Conservation (phyloP, 2,329 filamentous ascomycete genomes). For the Geosmithia putterillii region DNA sequence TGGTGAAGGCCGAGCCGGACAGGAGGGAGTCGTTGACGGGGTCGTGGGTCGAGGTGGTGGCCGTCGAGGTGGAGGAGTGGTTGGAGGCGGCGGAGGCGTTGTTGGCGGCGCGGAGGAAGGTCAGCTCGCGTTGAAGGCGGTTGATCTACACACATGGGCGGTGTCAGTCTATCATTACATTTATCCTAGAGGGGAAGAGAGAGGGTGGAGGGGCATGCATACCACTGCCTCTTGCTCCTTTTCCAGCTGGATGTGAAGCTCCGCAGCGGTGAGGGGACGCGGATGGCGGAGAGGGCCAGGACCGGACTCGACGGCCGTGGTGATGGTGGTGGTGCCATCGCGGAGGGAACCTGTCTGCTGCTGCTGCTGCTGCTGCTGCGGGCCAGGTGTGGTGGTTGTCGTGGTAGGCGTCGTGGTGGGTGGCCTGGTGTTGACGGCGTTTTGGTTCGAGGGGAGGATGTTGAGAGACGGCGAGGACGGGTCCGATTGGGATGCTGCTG, state of each 20-base stretch:
- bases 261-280: slow-evolving; percentile 73
- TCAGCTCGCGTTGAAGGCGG: slow-evolving; percentile 79
- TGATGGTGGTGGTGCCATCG: no score
- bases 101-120: slow-evolving; percentile 61
- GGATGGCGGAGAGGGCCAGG: slow-evolving; percentile 75
- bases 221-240: slow-evolving; percentile 94
- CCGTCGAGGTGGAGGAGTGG: slow-evolving; percentile 44
- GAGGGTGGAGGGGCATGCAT: slow-evolving; percentile 19
- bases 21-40: slow-evolving; percentile 37
- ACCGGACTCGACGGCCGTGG: slow-evolving; percentile 40
- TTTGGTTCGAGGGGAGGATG: slow-evolving; percentile 45
- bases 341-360: slow-evolving; percentile 15
- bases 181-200: background rate
- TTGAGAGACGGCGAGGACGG: slow-evolving; percentile 33
- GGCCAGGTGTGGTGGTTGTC: slow-evolving; percentile 9
- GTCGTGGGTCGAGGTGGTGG: slow-evolving; percentile 37
- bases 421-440: slow-evolving; percentile 28
- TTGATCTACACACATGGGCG: slow-evolving; percentile 53
- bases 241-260: slow-evolving; percentile 80
- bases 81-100: slow-evolving; percentile 56
- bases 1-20: slow-evolving; percentile 44
- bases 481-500: slow-evolving; percentile 15
- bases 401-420: slow-evolving; percentile 15
- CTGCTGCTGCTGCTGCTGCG: slow-evolving; percentile 15
- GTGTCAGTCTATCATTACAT: background rate